A percentile compares a stretch with the other conserved stretches of the same genome.
Conservation (phyloP, 495 filamentous ascomycete species). For the Tuber magnatum region DNA sequence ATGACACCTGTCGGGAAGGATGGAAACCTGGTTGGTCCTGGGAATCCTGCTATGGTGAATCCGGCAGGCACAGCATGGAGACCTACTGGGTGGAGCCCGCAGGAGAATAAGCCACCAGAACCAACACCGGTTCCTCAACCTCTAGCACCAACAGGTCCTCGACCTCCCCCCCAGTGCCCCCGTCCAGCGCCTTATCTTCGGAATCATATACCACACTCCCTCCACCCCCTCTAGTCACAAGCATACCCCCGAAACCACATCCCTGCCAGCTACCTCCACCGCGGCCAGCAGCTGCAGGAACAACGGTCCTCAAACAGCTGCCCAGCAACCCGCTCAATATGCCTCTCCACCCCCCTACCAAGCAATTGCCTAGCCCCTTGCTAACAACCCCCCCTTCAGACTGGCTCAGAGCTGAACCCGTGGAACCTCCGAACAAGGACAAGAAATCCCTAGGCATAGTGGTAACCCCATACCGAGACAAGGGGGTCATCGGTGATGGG, state of each 20-base stretch:
- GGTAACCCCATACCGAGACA: conserved; percentile 8
- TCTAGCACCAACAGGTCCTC: too few species aligned
- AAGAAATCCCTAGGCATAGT: not conserved
- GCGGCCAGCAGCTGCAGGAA: not conserved
- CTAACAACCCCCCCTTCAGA: not conserved
- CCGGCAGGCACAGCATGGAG: too few species aligned
- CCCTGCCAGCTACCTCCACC: not conserved
- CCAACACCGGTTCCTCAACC: too few species aligned
- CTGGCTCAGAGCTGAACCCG: not conserved
- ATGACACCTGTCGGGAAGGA: too few species aligned
- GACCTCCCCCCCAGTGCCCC: too few species aligned
- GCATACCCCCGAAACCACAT: not conserved
- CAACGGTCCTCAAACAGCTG: not conserved
- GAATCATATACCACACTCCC: too few species aligned
- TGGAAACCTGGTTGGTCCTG: not conserved
- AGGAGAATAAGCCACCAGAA: too few species aligned
- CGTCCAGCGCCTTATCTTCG: too few species aligned
- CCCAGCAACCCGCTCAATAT: not conserved
- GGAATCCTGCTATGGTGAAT: not conserved
- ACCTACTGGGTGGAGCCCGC: too few species aligned
- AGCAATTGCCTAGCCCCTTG: not conserved
- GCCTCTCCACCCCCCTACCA: not conserved
- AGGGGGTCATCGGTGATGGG: not conserved
- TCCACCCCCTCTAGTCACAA: too few species aligned
- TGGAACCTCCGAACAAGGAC: not conserved